Base-by-base conservation (phyloP, 495 filamentous ascomycete species). In the Barbatosphaeria neglecta region DNA sequence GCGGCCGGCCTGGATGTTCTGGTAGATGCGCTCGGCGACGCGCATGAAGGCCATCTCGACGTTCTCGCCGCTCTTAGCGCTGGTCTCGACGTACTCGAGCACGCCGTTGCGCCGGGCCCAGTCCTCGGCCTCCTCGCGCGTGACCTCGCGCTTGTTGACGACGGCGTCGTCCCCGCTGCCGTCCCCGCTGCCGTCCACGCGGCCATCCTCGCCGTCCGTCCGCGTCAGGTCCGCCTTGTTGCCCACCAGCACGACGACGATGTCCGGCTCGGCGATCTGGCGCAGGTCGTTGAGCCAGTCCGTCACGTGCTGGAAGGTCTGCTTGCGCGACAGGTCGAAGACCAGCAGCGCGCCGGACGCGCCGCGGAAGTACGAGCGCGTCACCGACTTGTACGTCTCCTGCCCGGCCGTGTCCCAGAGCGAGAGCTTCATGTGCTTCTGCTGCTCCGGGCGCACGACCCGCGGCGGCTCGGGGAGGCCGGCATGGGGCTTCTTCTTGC, bases 401-500 rank as follows among this genome's bases (percentile, higher is more conserved):
- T 98, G 92, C 4, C 92, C 92, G 20, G 92, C 92, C 0, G 92
- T 98, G 62, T 98, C 92, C 92, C 92, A 96, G 13, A 98, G 62
- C 44, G 63, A 69, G 27, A 77, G 65, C 52, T 87, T 86, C 83
- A 85, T 86, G 63, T 82, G 80, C 55, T 88, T 87, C 61, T 86
- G 81, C 9, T 56, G 59, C 18, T 58, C 50, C 9, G 47, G 43
- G 22, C 56, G 58, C 19, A 40, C 56, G 48, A 46, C 41, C 23
- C 49, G 52, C 17, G 42, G 63, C 20, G 61, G 60, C 23, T 64
- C 54, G 31, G 69, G 69, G 37, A 70, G 62, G 41, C 63, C 69
- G 46, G 33, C 11, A 7, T 19, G 17, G 44, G 47, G 11, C 6
- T 19, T 22, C 17, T 37, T 18, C 22, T 20, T 31, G 28, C 5